phyloP scores from a whole-genome alignment of 208 protist species.

The Tetramitus jugosus region DNA sequence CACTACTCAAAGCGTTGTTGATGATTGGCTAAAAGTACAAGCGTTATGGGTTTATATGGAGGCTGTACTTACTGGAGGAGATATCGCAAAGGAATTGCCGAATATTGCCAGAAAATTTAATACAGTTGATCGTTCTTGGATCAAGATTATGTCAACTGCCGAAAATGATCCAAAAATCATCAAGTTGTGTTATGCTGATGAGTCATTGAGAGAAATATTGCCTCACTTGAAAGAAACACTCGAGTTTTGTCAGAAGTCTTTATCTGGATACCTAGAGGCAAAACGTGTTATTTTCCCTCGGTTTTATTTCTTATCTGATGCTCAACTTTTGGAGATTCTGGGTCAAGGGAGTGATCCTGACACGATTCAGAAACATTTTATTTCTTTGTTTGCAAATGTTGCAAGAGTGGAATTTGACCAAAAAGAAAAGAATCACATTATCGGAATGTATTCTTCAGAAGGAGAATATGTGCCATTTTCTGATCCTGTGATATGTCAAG shows the following conservation, averaged over 20 bases:
- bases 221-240: slow-evolving; percentile 55
- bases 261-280: slow-evolving; percentile 63
- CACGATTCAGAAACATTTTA: slow-evolving; percentile 56
- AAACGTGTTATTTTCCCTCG: slow-evolving; percentile 68
- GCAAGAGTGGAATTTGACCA: slow-evolving; percentile 47
- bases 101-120: slow-evolving; percentile 54
- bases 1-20: slow-evolving; percentile 45
- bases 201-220: slow-evolving; percentile 47
- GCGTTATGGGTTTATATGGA: slow-evolving; percentile 60
- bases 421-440: slow-evolving; percentile 35
- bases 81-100: slow-evolving; percentile 57
- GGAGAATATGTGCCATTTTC: slow-evolving; percentile 50
- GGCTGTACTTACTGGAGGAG: slow-evolving; percentile 54
- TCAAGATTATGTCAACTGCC: slow-evolving; percentile 56
- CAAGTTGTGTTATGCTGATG: slow-evolving; percentile 41
- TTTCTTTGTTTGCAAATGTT: slow-evolving; percentile 57
- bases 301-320: slow-evolving; percentile 79
- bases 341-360: slow-evolving; percentile 60
- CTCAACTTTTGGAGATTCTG: slow-evolving; percentile 66
- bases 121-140: slow-evolving; percentile 56
- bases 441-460: slow-evolving; percentile 36
- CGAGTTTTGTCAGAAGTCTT: slow-evolving; percentile 58
- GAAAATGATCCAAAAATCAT: slow-evolving; percentile 46
- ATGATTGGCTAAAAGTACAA: slow-evolving; percentile 66
- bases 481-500: slow-evolving; percentile 41